Evolutionary conservation across 2,329 filamentous ascomycete genomes (phyloP).

Genomic region (Trichophyton benhamiae): DNA sequence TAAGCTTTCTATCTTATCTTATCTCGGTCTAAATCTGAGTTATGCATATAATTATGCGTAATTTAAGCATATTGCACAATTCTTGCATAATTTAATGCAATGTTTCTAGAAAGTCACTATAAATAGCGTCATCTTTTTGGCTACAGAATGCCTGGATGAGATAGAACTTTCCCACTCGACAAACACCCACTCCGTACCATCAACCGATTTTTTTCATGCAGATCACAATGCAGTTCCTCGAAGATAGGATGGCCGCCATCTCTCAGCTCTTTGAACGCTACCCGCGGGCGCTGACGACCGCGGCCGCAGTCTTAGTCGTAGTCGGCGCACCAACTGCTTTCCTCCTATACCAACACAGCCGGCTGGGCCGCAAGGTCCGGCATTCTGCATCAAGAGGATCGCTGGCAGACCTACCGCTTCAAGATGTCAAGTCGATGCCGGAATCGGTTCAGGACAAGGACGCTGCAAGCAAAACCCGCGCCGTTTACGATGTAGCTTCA

Average conservation of each 20-base stretch:
- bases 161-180: neutral
- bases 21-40: neutral
- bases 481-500: slow-evolving; percentile 18
- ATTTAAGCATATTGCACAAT: neutral
- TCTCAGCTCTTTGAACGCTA: neutral
- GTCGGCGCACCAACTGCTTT: slow-evolving; percentile 16
- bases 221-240: neutral
- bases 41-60: neutral
- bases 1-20: neutral
- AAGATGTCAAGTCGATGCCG: slow-evolving; percentile 18
- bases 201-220: too few relatives aligned
- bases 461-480: slow-evolving; percentile 13
- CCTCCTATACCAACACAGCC: slow-evolving; percentile 17
- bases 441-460: slow-evolving; percentile 9
- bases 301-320: slow-evolving; percentile 7
- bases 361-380: slow-evolving; percentile 17
- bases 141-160: neutral
- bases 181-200: neutral
- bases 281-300: neutral
- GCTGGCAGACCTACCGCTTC: slow-evolving; percentile 10
- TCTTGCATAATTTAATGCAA: neutral
- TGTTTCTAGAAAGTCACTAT: neutral
- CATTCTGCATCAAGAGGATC: slow-evolving; percentile 15
- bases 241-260: neutral
- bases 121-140: neutral